phyloP scores from a whole-genome alignment of 2,329 filamentous ascomycete species.

The Exophiala oligosperma region DNA sequence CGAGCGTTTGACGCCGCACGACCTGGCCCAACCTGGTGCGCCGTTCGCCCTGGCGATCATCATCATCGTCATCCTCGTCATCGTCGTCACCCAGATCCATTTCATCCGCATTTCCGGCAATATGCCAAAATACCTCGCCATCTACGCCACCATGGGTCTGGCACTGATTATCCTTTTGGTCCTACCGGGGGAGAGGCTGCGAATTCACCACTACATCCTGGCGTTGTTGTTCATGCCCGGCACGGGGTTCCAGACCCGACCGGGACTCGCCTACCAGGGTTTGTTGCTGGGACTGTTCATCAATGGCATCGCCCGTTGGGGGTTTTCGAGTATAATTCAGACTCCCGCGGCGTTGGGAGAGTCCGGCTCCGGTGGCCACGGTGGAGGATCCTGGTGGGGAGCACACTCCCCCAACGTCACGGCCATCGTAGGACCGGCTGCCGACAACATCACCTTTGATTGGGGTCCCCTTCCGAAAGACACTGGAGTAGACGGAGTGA shows the following conservation, averaged over 20 bases:
- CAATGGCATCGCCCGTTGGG: constrained; percentile 92
- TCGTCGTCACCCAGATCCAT: constrained; percentile 76
- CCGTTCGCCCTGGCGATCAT: constrained; percentile 78
- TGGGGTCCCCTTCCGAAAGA: constrained; percentile 40
- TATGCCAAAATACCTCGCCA: constrained; percentile 71
- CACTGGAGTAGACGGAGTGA: constrained; percentile 54
- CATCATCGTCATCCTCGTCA: constrained; percentile 65
- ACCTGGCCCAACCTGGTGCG: constrained; percentile 89
- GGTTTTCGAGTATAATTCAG: constrained; percentile 84
- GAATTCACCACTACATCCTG: constrained; percentile 94
- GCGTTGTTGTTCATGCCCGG: constrained; percentile 83
- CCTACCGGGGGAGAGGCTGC: constrained; percentile 74
- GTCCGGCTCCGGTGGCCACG: constrained; percentile 43
- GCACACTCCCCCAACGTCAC: constrained; percentile 57
- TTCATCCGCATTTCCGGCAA: constrained; percentile 83
- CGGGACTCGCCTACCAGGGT: constrained; percentile 83
- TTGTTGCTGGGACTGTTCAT: constrained; percentile 87
- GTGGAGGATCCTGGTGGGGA: constrained; percentile 46
- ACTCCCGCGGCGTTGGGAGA: constrained; percentile 69
- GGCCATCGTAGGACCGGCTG: constrained; percentile 21
- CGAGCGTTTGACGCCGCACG: constrained; percentile 83
- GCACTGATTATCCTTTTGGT: constrained; percentile 69
- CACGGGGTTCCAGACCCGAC: constrained; percentile 83
- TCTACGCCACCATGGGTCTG: constrained; percentile 70
- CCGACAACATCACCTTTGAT: constrained; percentile 46